Conservation (phyloP, 2,329 filamentous ascomycete genomes). For the Aspergillus sojae region DNA sequence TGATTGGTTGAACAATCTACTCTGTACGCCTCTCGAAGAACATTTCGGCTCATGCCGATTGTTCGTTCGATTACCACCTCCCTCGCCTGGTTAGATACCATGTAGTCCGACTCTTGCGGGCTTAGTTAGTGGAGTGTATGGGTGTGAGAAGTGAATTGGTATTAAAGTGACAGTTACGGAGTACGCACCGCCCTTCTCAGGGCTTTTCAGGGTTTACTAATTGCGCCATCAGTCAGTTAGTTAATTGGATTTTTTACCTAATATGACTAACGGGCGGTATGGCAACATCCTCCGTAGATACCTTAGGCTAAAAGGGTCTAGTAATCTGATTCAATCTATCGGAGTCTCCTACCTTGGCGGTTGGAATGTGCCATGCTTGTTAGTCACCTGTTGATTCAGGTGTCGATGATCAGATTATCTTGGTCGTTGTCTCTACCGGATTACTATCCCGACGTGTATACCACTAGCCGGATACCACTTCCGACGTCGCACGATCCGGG, state of each 20-base stretch:
- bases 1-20: conserved; percentile 1
- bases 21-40: conserved; percentile 1
- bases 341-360: not conserved
- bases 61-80: not conserved
- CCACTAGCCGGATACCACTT: not conserved
- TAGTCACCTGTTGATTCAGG: not conserved
- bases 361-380: not conserved
- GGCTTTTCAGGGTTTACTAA: not conserved
- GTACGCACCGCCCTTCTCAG: not conserved
- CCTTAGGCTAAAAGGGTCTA: not conserved
- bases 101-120: not conserved
- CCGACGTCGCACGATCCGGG: not conserved
- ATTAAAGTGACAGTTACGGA: not conserved
- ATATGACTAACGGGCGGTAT: conserved; percentile 3
- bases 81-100: conserved; percentile 3
- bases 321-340: not conserved
- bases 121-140: not conserved
- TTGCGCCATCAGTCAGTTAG: not conserved
- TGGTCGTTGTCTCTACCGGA: not conserved
- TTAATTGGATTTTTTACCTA: not conserved
- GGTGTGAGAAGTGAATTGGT: not conserved
- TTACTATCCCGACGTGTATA: not conserved
- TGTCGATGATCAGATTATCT: not conserved
- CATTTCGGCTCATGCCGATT: conserved; percentile 1
- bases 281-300: not conserved